These are phyloP conservation scores for Pseudodiploospora longispora DNA, from an alignment of 2,329 filamentous ascomycete species.

Conservation along the genomic window DNA sequence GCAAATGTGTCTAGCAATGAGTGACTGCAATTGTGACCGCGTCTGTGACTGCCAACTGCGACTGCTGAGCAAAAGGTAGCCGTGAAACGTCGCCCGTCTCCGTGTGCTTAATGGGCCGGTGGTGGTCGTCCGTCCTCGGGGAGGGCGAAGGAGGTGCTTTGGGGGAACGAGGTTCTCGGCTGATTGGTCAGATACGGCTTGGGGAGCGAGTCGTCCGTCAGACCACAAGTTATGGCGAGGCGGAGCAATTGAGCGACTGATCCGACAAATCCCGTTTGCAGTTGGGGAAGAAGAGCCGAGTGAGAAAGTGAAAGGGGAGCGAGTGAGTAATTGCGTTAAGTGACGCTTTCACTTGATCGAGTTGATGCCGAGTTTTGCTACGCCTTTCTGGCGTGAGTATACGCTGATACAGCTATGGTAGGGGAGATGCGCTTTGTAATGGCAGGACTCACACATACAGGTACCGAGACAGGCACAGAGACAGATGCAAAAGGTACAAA, in stretches of 20 bases:
- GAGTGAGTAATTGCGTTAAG: neutral
- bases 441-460: too few species aligned
- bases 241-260: constrained; percentile 1
- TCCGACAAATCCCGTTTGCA: constrained; percentile 2
- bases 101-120: constrained; percentile 1
- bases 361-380: too few species aligned
- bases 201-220: neutral
- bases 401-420: too few species aligned
- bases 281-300: too few species aligned
- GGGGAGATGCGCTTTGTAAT: too few species aligned
- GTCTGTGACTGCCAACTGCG: neutral
- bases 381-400: too few species aligned
- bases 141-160: constrained; percentile 13
- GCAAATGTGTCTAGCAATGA: neutral
- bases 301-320: neutral
- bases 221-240: neutral
- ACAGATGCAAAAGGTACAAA: too few species aligned
- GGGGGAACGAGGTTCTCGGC: neutral
- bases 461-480: too few species aligned
- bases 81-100: neutral
- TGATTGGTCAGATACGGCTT: constrained; percentile 7
- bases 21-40: neutral
- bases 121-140: constrained; percentile 10
- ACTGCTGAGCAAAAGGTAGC: neutral
- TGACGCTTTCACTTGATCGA: too few species aligned